Conservation (phyloP, 2,329 filamentous ascomycete genomes). For the Grosmannia clavigera region DNA sequence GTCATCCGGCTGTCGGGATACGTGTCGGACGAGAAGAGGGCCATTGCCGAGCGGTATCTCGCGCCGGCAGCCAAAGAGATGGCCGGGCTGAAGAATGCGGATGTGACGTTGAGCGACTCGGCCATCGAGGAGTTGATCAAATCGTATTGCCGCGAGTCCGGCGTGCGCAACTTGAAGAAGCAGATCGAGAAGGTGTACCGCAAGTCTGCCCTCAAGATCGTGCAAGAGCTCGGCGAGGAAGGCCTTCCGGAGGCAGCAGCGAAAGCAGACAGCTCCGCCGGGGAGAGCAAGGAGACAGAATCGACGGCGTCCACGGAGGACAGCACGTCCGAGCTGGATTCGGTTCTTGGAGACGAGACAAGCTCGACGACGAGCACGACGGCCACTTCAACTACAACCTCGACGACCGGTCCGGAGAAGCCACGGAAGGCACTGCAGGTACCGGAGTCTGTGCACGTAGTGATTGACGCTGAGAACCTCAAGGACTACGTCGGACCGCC, state of each 20-base stretch:
- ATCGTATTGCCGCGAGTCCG: conserved; percentile 93
- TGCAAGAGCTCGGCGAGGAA: conserved; percentile 83
- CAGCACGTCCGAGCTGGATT: conserved; percentile 5
- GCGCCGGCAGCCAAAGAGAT: conserved; percentile 90
- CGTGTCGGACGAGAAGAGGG: conserved; percentile 97
- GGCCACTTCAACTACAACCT: not conserved
- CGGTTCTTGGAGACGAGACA: not conserved
- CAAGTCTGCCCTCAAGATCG: conserved; percentile 94
- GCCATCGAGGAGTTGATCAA: conserved; percentile 97
- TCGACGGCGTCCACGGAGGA: conserved; percentile 10
- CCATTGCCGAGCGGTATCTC: conserved; percentile 87
- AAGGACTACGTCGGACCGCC: conserved; percentile 96
- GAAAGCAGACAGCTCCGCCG: not conserved
- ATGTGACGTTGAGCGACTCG: conserved; percentile 74
- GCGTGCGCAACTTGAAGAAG: conserved; percentile 96
- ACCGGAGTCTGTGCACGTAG: conserved; percentile 75
- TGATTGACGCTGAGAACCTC: conserved; percentile 77
- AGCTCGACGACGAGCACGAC: conserved; percentile 3
- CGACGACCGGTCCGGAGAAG: conserved; percentile 14
- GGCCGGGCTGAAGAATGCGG: conserved; percentile 77
- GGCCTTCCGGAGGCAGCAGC: conserved; percentile 57
- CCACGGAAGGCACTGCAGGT: conserved; percentile 71
- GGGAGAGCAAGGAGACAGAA: not conserved
- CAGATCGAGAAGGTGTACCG: conserved; percentile 99
- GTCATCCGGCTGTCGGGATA: conserved; percentile 94